These are phyloP conservation scores for Aleurites moluccanus DNA, from an alignment of 441 rosid genomes.

Conservation along the genomic window DNA sequence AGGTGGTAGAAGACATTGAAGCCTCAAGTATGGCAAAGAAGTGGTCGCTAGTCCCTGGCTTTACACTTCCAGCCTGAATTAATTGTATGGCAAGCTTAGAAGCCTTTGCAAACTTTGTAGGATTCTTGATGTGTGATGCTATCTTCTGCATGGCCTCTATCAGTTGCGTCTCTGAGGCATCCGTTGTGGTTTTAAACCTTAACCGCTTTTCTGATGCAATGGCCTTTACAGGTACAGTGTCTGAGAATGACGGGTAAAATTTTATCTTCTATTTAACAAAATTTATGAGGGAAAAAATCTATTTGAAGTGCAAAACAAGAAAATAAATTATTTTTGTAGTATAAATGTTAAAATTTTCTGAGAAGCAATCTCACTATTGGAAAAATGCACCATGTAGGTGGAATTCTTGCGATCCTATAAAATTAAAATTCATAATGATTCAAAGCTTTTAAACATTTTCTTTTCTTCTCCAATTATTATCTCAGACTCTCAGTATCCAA, in stretches of 20 bases:
- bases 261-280: constrained; percentile 14
- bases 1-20: constrained; percentile 66
- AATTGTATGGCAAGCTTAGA: constrained; percentile 84
- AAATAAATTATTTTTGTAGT: not conserved
- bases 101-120: constrained; percentile 74
- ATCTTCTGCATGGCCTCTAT: constrained; percentile 93
- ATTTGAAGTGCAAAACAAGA: not conserved
- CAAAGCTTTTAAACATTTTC: not conserved
- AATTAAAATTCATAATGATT: not conserved
- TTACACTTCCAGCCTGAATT: constrained; percentile 87
- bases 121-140: constrained; percentile 77
- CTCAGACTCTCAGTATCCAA: not conserved
- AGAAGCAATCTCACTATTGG: not conserved
- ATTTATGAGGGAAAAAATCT: not conserved
- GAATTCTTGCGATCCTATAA: not conserved
- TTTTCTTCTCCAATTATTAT: not conserved
- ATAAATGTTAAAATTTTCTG: not conserved
- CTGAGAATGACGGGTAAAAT: constrained; percentile 25
- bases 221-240: constrained; percentile 30
- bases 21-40: constrained; percentile 78
- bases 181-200: constrained; percentile 88
- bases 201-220: constrained; percentile 49
- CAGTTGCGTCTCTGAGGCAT: constrained; percentile 80
- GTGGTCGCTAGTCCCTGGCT: constrained; percentile 65
- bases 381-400: not conserved